A percentile compares a stretch with the other conserved stretches of the same genome.
Evolutionary conservation across 495 filamentous ascomycete species (phyloP).

Genomic region (Lasiosphaeria ovina): DNA sequence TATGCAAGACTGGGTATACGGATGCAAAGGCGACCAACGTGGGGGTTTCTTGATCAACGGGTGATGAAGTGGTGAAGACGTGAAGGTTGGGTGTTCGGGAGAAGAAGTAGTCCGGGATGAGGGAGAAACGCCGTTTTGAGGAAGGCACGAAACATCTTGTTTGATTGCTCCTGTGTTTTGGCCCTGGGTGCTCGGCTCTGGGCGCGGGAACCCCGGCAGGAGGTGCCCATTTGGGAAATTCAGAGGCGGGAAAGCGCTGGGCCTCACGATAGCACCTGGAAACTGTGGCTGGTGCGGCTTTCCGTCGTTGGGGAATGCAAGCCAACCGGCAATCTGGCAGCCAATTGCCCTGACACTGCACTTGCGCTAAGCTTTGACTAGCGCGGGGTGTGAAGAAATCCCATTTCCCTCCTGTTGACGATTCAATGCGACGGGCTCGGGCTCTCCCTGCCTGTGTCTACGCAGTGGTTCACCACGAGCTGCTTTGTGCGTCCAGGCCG

Average conservation of each 20-base stretch:
- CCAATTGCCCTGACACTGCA: not conserved
- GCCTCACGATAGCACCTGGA: slow-evolving; percentile 18
- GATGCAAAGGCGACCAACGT: not conserved
- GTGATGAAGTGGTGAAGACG: slow-evolving; percentile 1
- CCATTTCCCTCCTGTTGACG: not conserved
- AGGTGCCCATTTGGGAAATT: slow-evolving; percentile 17
- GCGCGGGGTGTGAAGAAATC: not conserved
- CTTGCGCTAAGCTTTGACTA: not conserved
- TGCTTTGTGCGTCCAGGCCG: too few relatives aligned
- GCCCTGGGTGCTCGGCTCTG: slow-evolving; percentile 11
- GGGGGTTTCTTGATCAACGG: not conserved
- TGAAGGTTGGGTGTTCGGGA: not conserved
- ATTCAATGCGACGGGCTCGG: too few relatives aligned
- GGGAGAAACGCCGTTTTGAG: slow-evolving; percentile 22
- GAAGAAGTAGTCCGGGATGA: slow-evolving; percentile 9
- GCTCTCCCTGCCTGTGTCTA: too few relatives aligned
- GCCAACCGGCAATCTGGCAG: not conserved
- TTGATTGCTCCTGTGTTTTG: slow-evolving; percentile 29
- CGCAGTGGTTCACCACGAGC: too few relatives aligned
- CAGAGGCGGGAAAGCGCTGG: slow-evolving; percentile 24
- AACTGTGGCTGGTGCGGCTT: slow-evolving; percentile 22
- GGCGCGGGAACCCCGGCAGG: slow-evolving; percentile 10
- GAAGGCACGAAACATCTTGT: slow-evolving; percentile 27
- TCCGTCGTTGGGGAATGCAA: slow-evolving; percentile 19
- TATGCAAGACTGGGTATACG: not conserved